Base-by-base conservation (phyloP, 2,329 filamentous ascomycete species). In the Fusarium chaquense region DNA sequence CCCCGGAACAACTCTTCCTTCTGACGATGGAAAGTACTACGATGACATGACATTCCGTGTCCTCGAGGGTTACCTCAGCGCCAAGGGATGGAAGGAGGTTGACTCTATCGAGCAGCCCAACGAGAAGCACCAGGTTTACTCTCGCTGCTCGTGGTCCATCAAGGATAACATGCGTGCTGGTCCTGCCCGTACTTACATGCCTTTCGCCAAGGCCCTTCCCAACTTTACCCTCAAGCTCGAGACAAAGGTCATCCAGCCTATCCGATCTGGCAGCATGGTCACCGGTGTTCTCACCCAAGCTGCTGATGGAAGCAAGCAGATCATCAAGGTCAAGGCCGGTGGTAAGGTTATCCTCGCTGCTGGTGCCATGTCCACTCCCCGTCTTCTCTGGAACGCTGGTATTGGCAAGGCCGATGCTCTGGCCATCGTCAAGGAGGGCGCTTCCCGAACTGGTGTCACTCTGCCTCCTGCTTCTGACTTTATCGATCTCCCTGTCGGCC, bases 141-240 rank as follows among this genome's bases (percentile, higher is more conserved):
- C 87, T 32, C 86, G 90, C 73, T 87, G 89, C 6, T 84, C 89
- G 5, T 92, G 88, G 82, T 93, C 92, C 84, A 91, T 88, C 75
- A 82, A 83, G 26, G 81, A 89, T 54, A 89, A 89, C 58, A 86
- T 91, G 78, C 83, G 91, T 65, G 89, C 88, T 46, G 91, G 91
- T 2, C 91, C 91, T 36, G 82, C 93, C 77, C 88, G 88, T 6
- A 92, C 91, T 0, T 93, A 93, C 75, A 86, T 93, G 9, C 87
- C 90, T 5, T 84, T 85, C 13, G 89, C 89, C 5, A 81, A 83
- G 59, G 80, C 81, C 28, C 83, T 89, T 56, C 79, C 82, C 20
- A 91, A 92, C 80, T 93, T 93, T 78, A 84, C 86, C 44, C 81
- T 93, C 50, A 88, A 87, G 82, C 86, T 86, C 20, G 87, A 89